These are phyloP conservation scores for Microdochium nivale DNA, from an alignment of 2,329 filamentous ascomycete species.

Conservation along the genomic window DNA sequence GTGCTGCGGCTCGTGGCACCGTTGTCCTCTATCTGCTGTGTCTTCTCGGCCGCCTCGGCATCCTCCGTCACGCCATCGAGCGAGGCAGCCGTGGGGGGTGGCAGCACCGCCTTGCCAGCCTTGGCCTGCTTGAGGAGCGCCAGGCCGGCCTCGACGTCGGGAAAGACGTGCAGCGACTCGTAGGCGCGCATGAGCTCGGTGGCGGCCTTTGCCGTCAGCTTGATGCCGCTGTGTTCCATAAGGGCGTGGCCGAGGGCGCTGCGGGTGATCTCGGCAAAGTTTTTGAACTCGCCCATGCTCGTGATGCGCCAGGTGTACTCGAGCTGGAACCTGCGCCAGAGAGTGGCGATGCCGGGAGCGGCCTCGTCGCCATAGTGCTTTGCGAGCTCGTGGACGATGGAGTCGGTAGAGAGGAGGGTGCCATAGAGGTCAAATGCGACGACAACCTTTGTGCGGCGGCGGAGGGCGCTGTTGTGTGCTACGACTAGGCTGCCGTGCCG, in stretches of 20 bases:
- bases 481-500: background rate
- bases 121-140: conserved; percentile 29
- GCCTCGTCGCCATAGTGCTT: conserved; percentile 48
- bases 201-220: conserved; percentile 33
- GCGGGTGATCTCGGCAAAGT: conserved; percentile 55
- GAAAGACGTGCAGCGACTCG: conserved; percentile 54
- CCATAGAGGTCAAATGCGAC: conserved; percentile 72
- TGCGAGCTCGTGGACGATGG: conserved; percentile 52
- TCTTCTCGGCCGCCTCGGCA: background rate
- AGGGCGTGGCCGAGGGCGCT: conserved; percentile 56
- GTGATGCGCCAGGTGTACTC: conserved; percentile 73
- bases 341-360: conserved; percentile 44
- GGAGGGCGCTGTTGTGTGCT: conserved; percentile 1
- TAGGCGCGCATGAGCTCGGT: conserved; percentile 53
- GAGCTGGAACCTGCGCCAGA: conserved; percentile 63
- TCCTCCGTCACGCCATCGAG: background rate
- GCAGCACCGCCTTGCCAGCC: conserved; percentile 3
- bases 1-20: background rate
- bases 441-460: conserved; percentile 21
- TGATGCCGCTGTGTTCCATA: conserved; percentile 38
- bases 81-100: too few species aligned
- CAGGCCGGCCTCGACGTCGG: conserved; percentile 51
- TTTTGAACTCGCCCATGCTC: conserved; percentile 59
- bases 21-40: conserved; percentile 6
- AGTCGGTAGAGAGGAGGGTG: conserved; percentile 63